These are phyloP conservation scores for Syncephalastrum monosporum DNA, from an alignment of 371 early-diverging fungal species.

Conservation along the genomic window DNA sequence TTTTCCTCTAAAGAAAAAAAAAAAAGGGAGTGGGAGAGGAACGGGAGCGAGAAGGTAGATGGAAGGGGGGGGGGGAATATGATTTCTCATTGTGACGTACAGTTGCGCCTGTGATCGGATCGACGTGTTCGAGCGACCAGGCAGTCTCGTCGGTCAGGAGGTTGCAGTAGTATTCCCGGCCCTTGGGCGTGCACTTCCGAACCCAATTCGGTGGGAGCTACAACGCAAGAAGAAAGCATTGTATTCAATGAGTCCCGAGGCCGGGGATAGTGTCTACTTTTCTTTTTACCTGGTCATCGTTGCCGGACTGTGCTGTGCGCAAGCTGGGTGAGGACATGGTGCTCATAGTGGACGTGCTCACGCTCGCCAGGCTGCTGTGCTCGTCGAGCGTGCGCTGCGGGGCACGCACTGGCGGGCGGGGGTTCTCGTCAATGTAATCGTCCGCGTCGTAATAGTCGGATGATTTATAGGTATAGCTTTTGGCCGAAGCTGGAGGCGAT, in stretches of 20 bases:
- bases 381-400: constrained; percentile 17
- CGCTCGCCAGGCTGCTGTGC: constrained; percentile 12
- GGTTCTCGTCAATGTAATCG: constrained; percentile 12
- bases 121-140: constrained; percentile 58
- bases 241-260: background rate
- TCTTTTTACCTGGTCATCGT: constrained; percentile 20
- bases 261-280: background rate
- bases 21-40: no score
- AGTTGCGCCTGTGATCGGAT: constrained; percentile 35
- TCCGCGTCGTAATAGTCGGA: constrained; percentile 1
- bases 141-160: constrained; percentile 74
- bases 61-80: no score
- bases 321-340: constrained; percentile 18
- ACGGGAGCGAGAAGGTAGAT: no score
- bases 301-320: constrained; percentile 11
- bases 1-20: no score
- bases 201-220: constrained; percentile 65
- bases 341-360: constrained; percentile 12
- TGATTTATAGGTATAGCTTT: constrained; percentile 6
- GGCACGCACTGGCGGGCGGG: constrained; percentile 33
- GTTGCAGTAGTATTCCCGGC: constrained; percentile 78
- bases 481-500: background rate
- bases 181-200: constrained; percentile 57
- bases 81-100: no score
- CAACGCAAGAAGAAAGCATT: background rate